Percentiles rank a stretch among this genome's conserved stretches.
Conservation (phyloP, 176 grass and related monocot species). For the Triticum monococcum region DNA sequence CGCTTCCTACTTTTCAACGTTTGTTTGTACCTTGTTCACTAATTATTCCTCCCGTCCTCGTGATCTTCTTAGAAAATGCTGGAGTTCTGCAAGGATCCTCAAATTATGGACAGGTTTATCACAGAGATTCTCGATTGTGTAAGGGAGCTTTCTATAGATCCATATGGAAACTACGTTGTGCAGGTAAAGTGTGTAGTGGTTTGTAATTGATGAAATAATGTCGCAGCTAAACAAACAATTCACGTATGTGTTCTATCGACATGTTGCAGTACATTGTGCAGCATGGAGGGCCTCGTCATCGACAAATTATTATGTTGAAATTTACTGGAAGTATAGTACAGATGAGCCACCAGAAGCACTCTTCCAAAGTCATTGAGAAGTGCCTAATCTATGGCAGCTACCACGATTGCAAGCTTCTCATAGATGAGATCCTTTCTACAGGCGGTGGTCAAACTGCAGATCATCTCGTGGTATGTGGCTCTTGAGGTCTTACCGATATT, state of each 20-base stretch:
- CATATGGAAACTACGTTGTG: too few species aligned
- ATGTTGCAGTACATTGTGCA: constrained; percentile 47
- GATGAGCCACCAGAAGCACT: constrained; percentile 55
- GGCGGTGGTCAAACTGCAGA: not conserved
- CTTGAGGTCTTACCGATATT: not conserved
- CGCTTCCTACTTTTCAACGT: not conserved
- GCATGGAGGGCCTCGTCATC: constrained; percentile 27
- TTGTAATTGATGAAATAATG: not conserved
- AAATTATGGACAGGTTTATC: constrained; percentile 18
- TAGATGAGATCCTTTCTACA: constrained; percentile 38
- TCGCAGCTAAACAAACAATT: not conserved
- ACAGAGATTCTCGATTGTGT: constrained; percentile 31
- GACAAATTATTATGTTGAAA: constrained; percentile 20
- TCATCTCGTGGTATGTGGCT: constrained; percentile 27
- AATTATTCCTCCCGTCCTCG: not conserved
- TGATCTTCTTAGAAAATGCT: constrained; percentile 44
- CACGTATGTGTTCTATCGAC: not conserved
- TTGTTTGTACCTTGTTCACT: not conserved
- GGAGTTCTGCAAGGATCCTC: constrained; percentile 32
- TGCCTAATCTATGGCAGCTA: constrained; percentile 38
- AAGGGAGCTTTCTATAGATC: constrained; percentile 24
- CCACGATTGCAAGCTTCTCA: constrained; percentile 28
- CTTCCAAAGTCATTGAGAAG: constrained; percentile 64
- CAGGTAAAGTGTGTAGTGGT: not conserved
- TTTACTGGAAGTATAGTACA: constrained; percentile 30